A percentile compares a stretch with the other conserved stretches of the same genome.
Conservation (phyloP, 495 filamentous ascomycete genomes). For the Beverwykella pulmonaria region DNA sequence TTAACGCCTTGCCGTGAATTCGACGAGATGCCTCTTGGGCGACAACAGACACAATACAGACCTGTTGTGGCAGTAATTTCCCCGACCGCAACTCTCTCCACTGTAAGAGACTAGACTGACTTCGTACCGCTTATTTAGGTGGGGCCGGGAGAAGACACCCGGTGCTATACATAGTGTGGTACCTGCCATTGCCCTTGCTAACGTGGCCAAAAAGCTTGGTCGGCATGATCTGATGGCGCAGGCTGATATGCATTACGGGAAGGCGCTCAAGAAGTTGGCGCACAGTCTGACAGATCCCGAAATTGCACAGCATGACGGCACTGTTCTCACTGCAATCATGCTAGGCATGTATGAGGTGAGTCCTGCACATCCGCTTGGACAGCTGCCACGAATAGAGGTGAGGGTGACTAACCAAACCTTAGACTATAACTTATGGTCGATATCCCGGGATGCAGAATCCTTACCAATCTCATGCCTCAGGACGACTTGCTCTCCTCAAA, state of each 20-base stretch:
- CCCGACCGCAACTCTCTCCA: no score
- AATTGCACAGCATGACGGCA: constrained; percentile 11
- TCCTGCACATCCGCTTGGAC: background rate
- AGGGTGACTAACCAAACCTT: background rate
- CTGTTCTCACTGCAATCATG: constrained; percentile 12
- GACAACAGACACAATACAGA: no score
- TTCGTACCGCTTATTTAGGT: background rate
- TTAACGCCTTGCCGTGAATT: no score
- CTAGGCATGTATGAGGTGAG: constrained; percentile 15
- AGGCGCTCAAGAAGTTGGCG: constrained; percentile 4
- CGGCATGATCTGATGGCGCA: constrained; percentile 17
- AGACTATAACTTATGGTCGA: constrained; percentile 12
- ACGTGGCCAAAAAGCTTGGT: constrained; percentile 4
- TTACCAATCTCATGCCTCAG: constrained; percentile 2
- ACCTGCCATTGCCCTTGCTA: constrained; percentile 17
- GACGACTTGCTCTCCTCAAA: constrained; percentile 12
- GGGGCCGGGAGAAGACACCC: background rate
- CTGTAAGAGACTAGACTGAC: no score
- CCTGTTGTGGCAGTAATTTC: no score
- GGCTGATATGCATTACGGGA: constrained; percentile 16
- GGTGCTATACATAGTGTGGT: constrained; percentile 11
- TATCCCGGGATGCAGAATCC: background rate
- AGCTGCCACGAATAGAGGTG: background rate
- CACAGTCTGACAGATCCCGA: background rate
- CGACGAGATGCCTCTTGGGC: no score